A percentile compares a stretch with the other conserved stretches of the same genome.
phyloP scores from a whole-genome alignment of 805 yeast species.

The Lachancea waltii region DNA sequence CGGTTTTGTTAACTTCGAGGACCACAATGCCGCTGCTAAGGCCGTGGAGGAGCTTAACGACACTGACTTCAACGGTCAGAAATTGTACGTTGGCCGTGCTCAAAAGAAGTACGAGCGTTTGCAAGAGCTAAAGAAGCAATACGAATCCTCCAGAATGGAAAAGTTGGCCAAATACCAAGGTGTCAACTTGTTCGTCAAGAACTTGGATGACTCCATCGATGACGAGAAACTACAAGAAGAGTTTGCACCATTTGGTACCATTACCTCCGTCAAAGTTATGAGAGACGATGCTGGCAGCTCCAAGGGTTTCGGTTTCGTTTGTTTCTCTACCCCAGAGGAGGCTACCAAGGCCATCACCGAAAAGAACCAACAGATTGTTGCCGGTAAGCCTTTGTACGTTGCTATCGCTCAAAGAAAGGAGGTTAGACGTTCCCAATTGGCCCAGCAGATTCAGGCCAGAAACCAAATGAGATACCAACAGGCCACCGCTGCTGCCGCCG shows the following conservation, averaged over 20 bases:
- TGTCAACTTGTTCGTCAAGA: slow-evolving; percentile 93
- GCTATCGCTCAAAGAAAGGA: slow-evolving; percentile 99
- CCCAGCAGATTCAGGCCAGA: slow-evolving; percentile 97
- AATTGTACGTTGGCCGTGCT: slow-evolving; percentile 94
- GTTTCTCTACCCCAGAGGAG: slow-evolving; percentile 97
- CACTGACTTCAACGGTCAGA: slow-evolving; percentile 76
- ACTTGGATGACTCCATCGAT: slow-evolving; percentile 88
- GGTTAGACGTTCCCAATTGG: slow-evolving; percentile 92
- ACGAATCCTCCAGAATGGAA: slow-evolving; percentile 88
- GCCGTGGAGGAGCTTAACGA: slow-evolving; percentile 92
- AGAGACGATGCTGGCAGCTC: slow-evolving; percentile 90
- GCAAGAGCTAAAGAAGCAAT: slow-evolving; percentile 91
- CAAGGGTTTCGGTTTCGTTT: slow-evolving; percentile 97
- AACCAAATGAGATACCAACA: slow-evolving; percentile 98
- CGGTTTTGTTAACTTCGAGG: slow-evolving; percentile 88
- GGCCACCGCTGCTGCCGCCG: slow-evolving; percentile 49
- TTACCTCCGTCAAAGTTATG: slow-evolving; percentile 96
- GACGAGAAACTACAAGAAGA: slow-evolving; percentile 89
- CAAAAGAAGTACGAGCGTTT: slow-evolving; percentile 98
- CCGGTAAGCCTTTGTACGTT: slow-evolving; percentile 94
- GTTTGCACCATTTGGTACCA: slow-evolving; percentile 87
- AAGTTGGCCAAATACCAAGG: slow-evolving; percentile 93
- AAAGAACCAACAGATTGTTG: slow-evolving; percentile 95
- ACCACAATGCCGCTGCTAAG: slow-evolving; percentile 79
- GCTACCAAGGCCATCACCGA: slow-evolving; percentile 97